A percentile compares a stretch with the other conserved stretches of the same genome.
Evolutionary conservation across 2,329 filamentous ascomycete species (phyloP).

Genomic region (Didymella exigua): DNA sequence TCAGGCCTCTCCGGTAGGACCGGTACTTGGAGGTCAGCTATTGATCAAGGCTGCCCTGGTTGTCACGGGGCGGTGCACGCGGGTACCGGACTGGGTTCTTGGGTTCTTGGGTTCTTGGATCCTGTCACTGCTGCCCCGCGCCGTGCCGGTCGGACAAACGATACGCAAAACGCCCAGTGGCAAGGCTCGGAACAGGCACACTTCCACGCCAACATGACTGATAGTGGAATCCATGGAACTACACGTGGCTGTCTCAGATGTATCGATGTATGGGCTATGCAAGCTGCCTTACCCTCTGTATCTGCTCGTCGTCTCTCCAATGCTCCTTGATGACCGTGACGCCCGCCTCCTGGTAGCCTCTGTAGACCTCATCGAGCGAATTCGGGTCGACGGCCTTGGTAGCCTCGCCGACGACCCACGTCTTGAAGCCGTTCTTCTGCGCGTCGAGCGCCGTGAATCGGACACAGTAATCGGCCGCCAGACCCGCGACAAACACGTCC

Average conservation of each 20-base stretch:
- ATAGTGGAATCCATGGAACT: not conserved
- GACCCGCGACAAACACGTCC: slow-evolving; percentile 82
- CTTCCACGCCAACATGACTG: slow-evolving; percentile 6
- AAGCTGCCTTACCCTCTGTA: slow-evolving; percentile 55
- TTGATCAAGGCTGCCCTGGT: slow-evolving; percentile 3
- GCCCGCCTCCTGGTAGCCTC: slow-evolving; percentile 62
- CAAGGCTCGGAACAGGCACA: slow-evolving; percentile 18
- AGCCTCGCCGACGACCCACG: slow-evolving; percentile 78
- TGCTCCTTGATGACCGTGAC: slow-evolving; percentile 58
- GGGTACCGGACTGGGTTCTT: slow-evolving; percentile 2
- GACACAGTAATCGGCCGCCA: slow-evolving; percentile 92
- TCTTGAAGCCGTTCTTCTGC: slow-evolving; percentile 73
- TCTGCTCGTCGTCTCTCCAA: slow-evolving; percentile 64
- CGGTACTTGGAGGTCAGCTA: slow-evolving; percentile 5
- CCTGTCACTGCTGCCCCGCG: slow-evolving; percentile 6
- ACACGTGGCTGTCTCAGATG: slow-evolving; percentile 2
- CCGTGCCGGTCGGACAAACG: slow-evolving; percentile 2
- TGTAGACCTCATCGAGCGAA: slow-evolving; percentile 62
- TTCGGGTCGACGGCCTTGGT: slow-evolving; percentile 72
- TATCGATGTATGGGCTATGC: not conserved
- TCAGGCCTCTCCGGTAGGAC: not conserved
- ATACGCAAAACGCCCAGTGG: slow-evolving; percentile 17
- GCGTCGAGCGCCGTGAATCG: slow-evolving; percentile 81
- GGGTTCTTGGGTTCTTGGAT: too few relatives aligned
- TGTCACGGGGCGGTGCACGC: slow-evolving; percentile 7